These are phyloP conservation scores for Scedosporium dehoogii DNA, from an alignment of 2,329 filamentous ascomycete species.

Conservation along the genomic window DNA sequence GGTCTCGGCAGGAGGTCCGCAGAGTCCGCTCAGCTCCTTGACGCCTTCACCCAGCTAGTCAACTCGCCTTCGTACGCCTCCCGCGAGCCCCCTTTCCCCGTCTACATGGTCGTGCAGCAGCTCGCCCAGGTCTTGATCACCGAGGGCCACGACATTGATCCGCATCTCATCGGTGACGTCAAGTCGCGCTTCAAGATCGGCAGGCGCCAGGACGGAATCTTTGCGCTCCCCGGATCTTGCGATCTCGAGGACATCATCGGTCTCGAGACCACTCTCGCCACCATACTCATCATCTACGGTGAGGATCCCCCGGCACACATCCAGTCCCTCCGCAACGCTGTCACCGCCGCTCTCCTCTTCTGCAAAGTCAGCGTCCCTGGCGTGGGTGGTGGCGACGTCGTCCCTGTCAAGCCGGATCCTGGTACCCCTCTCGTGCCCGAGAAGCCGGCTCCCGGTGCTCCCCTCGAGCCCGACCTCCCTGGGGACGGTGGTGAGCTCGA, in stretches of 20 bases:
- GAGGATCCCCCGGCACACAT: conserved; percentile 10
- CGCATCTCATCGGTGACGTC: neutral
- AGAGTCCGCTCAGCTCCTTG: neutral
- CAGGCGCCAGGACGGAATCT: conserved; percentile 11
- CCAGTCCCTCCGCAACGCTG: conserved; percentile 11
- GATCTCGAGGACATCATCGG: conserved; percentile 11
- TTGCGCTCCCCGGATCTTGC: conserved; percentile 10
- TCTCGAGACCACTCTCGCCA: conserved; percentile 11
- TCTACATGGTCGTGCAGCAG: conserved; percentile 6
- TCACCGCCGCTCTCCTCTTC: conserved; percentile 11
- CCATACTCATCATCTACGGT: conserved; percentile 10
- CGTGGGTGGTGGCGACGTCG: conserved; percentile 17
- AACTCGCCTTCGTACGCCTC: neutral
- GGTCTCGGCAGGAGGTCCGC: neutral
- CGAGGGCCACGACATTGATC: conserved; percentile 8
- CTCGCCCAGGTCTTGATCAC: conserved; percentile 11
- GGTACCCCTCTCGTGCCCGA: conserved; percentile 19
- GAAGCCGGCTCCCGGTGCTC: conserved; percentile 18
- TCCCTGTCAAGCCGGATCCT: conserved; percentile 17
- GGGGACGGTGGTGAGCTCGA: conserved; percentile 5
- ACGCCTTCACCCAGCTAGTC: conserved; percentile 1
- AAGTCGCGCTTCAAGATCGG: conserved; percentile 4
- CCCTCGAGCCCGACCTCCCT: conserved; percentile 13
- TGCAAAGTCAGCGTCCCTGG: conserved; percentile 15
- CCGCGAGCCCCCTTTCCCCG: conserved; percentile 1